A percentile compares a stretch with the other conserved stretches of the same genome.
phyloP scores from a whole-genome alignment of 257 asterid genomes.

The Cinchona pubescens region DNA sequence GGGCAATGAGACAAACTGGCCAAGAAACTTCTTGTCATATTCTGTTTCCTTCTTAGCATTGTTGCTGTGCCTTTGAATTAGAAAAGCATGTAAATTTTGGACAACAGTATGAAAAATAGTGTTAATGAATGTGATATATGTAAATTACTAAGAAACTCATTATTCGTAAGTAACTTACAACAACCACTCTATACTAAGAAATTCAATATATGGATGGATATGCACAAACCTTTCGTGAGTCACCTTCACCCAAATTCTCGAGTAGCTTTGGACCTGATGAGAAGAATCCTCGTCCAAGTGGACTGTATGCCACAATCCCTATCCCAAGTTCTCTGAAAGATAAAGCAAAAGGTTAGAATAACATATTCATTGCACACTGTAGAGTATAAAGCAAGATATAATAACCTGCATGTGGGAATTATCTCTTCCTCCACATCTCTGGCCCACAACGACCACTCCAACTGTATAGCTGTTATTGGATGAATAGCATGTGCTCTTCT shows the following conservation, averaged over 20 bases:
- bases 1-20: no score
- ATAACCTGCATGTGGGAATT: slow-evolving; percentile 62
- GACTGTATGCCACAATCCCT: slow-evolving; percentile 51
- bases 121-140: no score
- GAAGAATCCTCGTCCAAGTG: slow-evolving; percentile 52
- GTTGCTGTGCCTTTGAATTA: no score
- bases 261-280: slow-evolving; percentile 42
- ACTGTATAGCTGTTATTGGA: slow-evolving; percentile 64
- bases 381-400: background rate
- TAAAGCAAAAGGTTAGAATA: background rate
- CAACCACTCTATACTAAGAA: no score
- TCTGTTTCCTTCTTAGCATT: no score
- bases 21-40: no score
- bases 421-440: slow-evolving; percentile 64
- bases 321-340: slow-evolving; percentile 51
- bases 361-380: background rate
- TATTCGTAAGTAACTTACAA: no score
- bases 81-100: no score
- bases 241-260: slow-evolving; percentile 31
- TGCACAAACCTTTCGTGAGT: slow-evolving; percentile 37
- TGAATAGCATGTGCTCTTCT: slow-evolving; percentile 78
- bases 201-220: no score
- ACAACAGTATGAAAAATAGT: no score
- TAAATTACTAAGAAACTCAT: no score
- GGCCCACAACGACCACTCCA: slow-evolving; percentile 75